Conservation (phyloP, 176 grass and related monocot genomes). For the Oryza nivara region DNA sequence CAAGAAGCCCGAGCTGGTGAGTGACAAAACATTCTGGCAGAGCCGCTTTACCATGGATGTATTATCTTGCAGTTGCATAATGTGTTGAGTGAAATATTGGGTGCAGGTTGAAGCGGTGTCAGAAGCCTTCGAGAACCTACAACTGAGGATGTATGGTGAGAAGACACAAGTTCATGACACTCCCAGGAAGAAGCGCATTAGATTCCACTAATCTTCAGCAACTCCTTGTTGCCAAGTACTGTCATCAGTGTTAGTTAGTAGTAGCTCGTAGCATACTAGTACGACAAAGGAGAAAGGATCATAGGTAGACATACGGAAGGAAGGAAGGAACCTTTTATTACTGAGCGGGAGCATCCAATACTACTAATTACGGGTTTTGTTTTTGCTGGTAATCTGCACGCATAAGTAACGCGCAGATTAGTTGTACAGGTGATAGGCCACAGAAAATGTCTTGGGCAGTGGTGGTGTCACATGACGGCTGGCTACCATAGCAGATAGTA, state of each 20-base stretch:
- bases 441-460: background rate
- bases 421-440: slow-evolving; percentile 33
- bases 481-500: background rate
- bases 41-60: background rate
- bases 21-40: slow-evolving; percentile 23
- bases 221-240: slow-evolving; percentile 7
- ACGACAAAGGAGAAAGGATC: slow-evolving; percentile 1
- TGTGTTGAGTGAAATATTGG: slow-evolving; percentile 4
- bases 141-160: slow-evolving; percentile 72
- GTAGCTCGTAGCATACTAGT: slow-evolving; percentile 1
- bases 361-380: slow-evolving; percentile 11
- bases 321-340: background rate
- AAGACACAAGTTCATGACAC: slow-evolving; percentile 92
- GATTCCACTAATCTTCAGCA: slow-evolving; percentile 14
- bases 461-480: background rate
- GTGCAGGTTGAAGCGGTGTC: slow-evolving; percentile 76
- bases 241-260: slow-evolving; percentile 11
- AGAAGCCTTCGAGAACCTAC: slow-evolving; percentile 90
- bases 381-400: slow-evolving; percentile 26
- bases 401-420: background rate
- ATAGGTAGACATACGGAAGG: slow-evolving; percentile 23
- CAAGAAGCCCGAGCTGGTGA: slow-evolving; percentile 79
- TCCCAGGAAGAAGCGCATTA: slow-evolving; percentile 71
- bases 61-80: background rate
- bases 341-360: background rate